Evolutionary conservation across 2,329 filamentous ascomycete genomes (phyloP).

Genomic region (Coniochaeta sp.): DNA sequence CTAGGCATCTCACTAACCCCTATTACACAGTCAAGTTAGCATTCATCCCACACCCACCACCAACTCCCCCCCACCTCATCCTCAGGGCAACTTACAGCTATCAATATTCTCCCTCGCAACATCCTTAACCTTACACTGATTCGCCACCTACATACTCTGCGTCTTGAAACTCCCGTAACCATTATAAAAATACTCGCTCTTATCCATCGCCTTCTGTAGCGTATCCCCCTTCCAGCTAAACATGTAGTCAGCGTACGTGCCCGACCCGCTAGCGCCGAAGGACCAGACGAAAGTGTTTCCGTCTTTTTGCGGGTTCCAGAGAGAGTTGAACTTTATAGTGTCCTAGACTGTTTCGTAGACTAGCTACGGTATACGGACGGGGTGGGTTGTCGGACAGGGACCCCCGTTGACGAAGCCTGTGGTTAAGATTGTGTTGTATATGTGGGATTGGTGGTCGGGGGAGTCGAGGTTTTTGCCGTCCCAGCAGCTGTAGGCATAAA

Average conservation of each 20-base stretch:
- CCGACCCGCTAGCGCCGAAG: slow-evolving; percentile 6
- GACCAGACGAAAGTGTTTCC: slow-evolving; percentile 11
- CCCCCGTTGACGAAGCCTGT: slow-evolving; percentile 7
- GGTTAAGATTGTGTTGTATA: slow-evolving; percentile 11
- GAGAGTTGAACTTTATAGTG: slow-evolving; percentile 14
- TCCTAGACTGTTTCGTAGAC: slow-evolving; percentile 11
- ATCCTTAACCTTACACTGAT: slow-evolving; percentile 20
- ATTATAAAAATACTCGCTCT: slow-evolving; percentile 29
- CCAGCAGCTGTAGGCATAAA: slow-evolving; percentile 8
- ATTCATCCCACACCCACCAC: too few species aligned
- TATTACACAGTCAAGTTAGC: too few species aligned
- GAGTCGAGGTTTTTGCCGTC: slow-evolving; percentile 12
- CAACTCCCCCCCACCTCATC: too few species aligned
- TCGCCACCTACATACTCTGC: slow-evolving; percentile 20
- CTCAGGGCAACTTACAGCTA: too few species aligned
- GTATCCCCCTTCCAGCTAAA: slow-evolving; percentile 8
- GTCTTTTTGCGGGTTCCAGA: slow-evolving; percentile 8
- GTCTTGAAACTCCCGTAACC: slow-evolving; percentile 23
- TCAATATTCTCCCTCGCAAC: too few species aligned
- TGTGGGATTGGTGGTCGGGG: slow-evolving; percentile 10
- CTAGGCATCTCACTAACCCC: too few species aligned
- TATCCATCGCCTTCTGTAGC: slow-evolving; percentile 8
- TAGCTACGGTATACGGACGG: slow-evolving; percentile 10
- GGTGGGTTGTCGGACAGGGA: slow-evolving; percentile 8
- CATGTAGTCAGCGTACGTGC: slow-evolving; percentile 8